phyloP scores from a whole-genome alignment of 805 yeast species.

The Wickerhamomyces strasburgensis region DNA sequence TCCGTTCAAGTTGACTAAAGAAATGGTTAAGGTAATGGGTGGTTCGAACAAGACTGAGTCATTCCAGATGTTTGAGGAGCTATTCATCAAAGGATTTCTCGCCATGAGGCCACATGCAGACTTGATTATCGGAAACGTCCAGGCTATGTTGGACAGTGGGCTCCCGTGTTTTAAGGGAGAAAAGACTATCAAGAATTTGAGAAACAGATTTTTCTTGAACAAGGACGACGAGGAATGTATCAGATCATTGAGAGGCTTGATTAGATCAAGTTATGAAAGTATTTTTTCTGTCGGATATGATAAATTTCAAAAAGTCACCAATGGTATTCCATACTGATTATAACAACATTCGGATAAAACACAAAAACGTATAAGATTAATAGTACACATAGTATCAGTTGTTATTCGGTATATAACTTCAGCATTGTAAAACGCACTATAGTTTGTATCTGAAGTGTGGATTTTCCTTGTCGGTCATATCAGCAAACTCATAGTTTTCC shows the following conservation, averaged over 20 bases:
- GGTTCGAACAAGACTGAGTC: slow-evolving; percentile 82
- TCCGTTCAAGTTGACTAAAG: slow-evolving; percentile 93
- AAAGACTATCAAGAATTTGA: slow-evolving; percentile 72
- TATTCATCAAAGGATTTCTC: slow-evolving; percentile 88
- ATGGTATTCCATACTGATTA: slow-evolving; percentile 85
- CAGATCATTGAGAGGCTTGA: slow-evolving; percentile 63
- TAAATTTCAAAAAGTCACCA: slow-evolving; percentile 93
- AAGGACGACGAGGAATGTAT: slow-evolving; percentile 87
- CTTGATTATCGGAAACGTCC: slow-evolving; percentile 75
- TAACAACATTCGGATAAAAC: neutral
- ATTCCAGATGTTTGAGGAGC: slow-evolving; percentile 88
- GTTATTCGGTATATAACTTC: too few relatives aligned
- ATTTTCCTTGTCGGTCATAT: slow-evolving; percentile 41
- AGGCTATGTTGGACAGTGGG: slow-evolving; percentile 93
- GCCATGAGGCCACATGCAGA: slow-evolving; percentile 87
- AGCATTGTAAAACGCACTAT: too few relatives aligned
- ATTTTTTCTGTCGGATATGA: slow-evolving; percentile 91
- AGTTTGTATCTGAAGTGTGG: slow-evolving; percentile 34
- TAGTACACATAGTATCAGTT: too few relatives aligned
- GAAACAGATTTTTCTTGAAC: slow-evolving; percentile 72
- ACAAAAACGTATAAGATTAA: neutral
- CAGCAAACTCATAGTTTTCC: slow-evolving; percentile 33
- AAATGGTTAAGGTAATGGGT: slow-evolving; percentile 96
- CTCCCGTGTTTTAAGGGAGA: slow-evolving; percentile 90
- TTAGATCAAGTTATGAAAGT: slow-evolving; percentile 80